Evolutionary conservation across 768 basidiomycete species (phyloP).

Genomic region (Pleurotus eryngii): DNA sequence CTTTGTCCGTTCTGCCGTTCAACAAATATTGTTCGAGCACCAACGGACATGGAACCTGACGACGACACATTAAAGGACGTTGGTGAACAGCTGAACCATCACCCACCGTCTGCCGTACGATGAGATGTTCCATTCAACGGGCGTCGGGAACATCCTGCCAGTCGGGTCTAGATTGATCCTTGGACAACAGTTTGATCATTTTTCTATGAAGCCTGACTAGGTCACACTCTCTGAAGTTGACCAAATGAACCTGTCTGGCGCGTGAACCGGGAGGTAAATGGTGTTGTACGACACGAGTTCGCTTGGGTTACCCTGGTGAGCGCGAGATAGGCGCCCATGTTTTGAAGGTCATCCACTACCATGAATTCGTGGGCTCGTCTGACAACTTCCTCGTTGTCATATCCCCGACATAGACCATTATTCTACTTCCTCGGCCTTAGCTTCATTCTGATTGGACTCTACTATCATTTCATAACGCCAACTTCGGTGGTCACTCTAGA

Average conservation of each 20-base stretch:
- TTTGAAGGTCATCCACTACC: too few species aligned
- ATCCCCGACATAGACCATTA: too few species aligned
- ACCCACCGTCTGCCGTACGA: constrained; percentile 40
- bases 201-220: constrained; percentile 25
- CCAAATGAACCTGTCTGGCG: too few species aligned
- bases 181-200: constrained; percentile 45
- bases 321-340: too few species aligned
- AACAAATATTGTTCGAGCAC: constrained; percentile 72
- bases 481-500: background rate
- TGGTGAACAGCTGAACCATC: too few species aligned
- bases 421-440: background rate
- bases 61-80: too few species aligned
- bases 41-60: constrained; percentile 52
- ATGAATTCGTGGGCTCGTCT: too few species aligned
- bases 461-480: background rate
- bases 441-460: background rate
- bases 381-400: too few species aligned
- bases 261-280: too few species aligned
- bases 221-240: too few species aligned
- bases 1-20: constrained; percentile 57
- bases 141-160: constrained; percentile 55
- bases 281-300: too few species aligned
- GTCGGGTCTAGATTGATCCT: constrained; percentile 40
- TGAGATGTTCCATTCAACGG: constrained; percentile 51
- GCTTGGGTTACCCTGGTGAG: too few species aligned